Conservation (phyloP, 805 yeast genomes). For the Cyberlindnera xylosilytica region DNA sequence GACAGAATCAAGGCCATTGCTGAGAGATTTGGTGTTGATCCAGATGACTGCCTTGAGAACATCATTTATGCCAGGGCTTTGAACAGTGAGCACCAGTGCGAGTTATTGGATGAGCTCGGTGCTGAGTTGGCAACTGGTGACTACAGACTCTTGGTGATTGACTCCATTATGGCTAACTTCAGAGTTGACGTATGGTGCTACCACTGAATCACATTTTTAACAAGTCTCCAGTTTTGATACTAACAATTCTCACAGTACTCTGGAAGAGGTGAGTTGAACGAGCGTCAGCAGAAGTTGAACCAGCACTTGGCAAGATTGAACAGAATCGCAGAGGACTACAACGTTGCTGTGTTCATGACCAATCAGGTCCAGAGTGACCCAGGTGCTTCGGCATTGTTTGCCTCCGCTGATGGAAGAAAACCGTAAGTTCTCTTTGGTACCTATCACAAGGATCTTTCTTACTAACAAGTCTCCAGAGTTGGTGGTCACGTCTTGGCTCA, state of each 20-base stretch:
- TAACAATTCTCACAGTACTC: slow-evolving; percentile 38
- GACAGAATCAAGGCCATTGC: slow-evolving; percentile 58
- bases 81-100: slow-evolving; percentile 78
- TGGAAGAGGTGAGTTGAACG: slow-evolving; percentile 76
- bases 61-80: slow-evolving; percentile 74
- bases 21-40: slow-evolving; percentile 62
- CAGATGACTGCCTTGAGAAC: slow-evolving; percentile 65
- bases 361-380: slow-evolving; percentile 85
- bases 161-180: slow-evolving; percentile 76
- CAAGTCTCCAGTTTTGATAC: neutral
- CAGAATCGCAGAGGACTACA: slow-evolving; percentile 73
- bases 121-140: slow-evolving; percentile 64
- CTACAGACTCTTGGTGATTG: slow-evolving; percentile 59
- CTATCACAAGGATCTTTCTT: no score
- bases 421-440: slow-evolving; percentile 44
- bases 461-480: slow-evolving; percentile 30
- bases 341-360: slow-evolving; percentile 70
- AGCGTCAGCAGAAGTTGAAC: slow-evolving; percentile 66
- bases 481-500: slow-evolving; percentile 84
- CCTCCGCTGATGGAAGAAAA: slow-evolving; percentile 78
- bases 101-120: slow-evolving; percentile 64
- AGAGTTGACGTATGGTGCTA: slow-evolving; percentile 52
- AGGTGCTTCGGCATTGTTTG: slow-evolving; percentile 76
- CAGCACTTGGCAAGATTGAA: slow-evolving; percentile 51
- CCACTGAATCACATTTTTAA: neutral